phyloP scores from a whole-genome alignment of 371 early-diverging fungal genomes.

The Saksenaea vasiformis region DNA sequence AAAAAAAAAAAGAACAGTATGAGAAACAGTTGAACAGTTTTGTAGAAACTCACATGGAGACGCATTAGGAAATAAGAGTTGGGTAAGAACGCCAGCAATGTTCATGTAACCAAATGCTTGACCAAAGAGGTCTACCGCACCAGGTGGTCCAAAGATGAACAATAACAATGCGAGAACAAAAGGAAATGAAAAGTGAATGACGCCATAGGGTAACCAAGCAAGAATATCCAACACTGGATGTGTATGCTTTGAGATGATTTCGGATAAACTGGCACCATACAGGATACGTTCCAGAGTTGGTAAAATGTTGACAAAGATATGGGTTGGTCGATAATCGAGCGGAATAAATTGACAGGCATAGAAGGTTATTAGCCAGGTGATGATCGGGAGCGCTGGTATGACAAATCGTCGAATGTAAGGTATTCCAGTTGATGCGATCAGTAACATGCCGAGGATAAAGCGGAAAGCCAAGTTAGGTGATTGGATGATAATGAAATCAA shows the following conservation, averaged over 20 bases:
- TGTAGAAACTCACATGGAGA: slow-evolving; percentile 83
- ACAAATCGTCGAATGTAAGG: slow-evolving; percentile 52
- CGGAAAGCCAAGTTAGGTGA: slow-evolving; percentile 23
- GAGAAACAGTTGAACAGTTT: too few relatives aligned
- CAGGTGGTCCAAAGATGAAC: slow-evolving; percentile 54
- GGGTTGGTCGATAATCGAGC: slow-evolving; percentile 52
- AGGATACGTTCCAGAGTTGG: slow-evolving; percentile 72
- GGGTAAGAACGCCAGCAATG: slow-evolving; percentile 68
- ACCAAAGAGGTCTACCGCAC: slow-evolving; percentile 56
- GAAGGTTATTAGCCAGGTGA: slow-evolving; percentile 66
- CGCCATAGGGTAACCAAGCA: slow-evolving; percentile 75
- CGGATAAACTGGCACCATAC: slow-evolving; percentile 69
- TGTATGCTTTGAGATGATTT: slow-evolving; percentile 57
- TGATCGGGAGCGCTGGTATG: slow-evolving; percentile 60
- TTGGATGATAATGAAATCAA: slow-evolving; percentile 30
- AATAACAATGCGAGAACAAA: slow-evolving; percentile 53
- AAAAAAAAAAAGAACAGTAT: slow-evolving; percentile 10
- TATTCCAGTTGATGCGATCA: slow-evolving; percentile 24
- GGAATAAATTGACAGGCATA: slow-evolving; percentile 69
- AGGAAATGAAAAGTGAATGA: slow-evolving; percentile 69
- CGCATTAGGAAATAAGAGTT: slow-evolving; percentile 69
- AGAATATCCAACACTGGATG: slow-evolving; percentile 60
- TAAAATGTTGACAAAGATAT: slow-evolving; percentile 68
- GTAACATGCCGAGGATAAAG: slow-evolving; percentile 15
- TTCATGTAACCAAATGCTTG: slow-evolving; percentile 73